Percentiles rank a stretch among this genome's conserved stretches.
Evolutionary conservation across 371 early-diverging fungal genomes (phyloP).

Genomic region (Capillidium heterosporum): DNA sequence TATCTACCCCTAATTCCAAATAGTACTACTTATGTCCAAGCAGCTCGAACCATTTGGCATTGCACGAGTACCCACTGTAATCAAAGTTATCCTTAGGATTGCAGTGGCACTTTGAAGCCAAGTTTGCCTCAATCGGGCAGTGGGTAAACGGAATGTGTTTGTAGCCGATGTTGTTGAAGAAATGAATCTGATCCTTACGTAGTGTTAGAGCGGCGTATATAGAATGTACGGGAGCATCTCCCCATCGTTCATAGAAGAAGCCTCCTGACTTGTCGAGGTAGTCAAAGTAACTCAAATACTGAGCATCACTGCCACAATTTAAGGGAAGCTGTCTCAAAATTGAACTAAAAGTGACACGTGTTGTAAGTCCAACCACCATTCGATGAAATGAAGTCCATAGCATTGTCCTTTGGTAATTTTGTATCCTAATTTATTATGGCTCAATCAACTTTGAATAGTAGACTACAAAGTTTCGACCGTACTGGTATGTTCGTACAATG

Average conservation of each 20-base stretch:
- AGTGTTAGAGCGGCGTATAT: constrained; percentile 52
- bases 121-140: constrained; percentile 33
- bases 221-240: constrained; percentile 92
- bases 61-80: constrained; percentile 13
- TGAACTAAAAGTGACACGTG: constrained; percentile 88
- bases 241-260: constrained; percentile 93
- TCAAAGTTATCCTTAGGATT: constrained; percentile 30
- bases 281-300: constrained; percentile 62
- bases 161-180: constrained; percentile 75
- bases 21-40: no score
- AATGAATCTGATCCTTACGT: constrained; percentile 53
- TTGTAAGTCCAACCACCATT: constrained; percentile 14
- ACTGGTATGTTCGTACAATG: constrained; percentile 46
- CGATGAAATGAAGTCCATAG: constrained; percentile 14
- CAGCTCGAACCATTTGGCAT: constrained; percentile 7
- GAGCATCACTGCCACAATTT: constrained; percentile 49
- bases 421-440: constrained; percentile 15
- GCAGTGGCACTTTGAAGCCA: constrained; percentile 41
- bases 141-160: constrained; percentile 40
- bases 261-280: constrained; percentile 71
- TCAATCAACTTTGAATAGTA: constrained; percentile 30
- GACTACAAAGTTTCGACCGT: constrained; percentile 75
- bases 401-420: constrained; percentile 17
- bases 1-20: no score
- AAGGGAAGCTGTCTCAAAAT: constrained; percentile 89